Evolutionary conservation across 805 yeast species (phyloP).

Genomic region (Danielia oregonensis): DNA sequence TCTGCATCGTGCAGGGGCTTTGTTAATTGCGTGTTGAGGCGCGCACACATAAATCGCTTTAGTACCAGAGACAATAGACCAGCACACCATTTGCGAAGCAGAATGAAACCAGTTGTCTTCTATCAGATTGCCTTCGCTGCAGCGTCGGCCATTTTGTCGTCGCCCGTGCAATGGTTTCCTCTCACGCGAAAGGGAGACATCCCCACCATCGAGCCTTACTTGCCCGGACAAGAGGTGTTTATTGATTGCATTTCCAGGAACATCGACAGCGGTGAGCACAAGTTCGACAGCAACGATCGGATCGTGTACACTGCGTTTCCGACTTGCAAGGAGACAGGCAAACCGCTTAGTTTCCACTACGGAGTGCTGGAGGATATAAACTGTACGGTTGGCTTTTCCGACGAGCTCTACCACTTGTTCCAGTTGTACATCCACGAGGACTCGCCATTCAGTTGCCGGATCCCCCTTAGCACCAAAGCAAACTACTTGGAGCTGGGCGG

Average conservation of each 20-base stretch:
- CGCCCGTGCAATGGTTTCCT: constrained; percentile 26
- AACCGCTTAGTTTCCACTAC: constrained; percentile 54
- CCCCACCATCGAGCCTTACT: constrained; percentile 35
- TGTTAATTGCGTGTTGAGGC: too few species aligned
- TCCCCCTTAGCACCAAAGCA: constrained; percentile 48
- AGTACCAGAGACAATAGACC: too few species aligned
- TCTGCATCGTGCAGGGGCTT: too few species aligned
- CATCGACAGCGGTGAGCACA: constrained; percentile 74
- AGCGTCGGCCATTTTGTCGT: constrained; percentile 1
- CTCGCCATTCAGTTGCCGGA: constrained; percentile 66
- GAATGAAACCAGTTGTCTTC: too few species aligned
- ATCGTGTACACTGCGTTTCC: constrained; percentile 60
- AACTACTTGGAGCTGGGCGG: constrained; percentile 41
- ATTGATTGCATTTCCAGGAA: constrained; percentile 63
- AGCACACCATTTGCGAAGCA: too few species aligned
- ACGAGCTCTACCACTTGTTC: constrained; percentile 62
- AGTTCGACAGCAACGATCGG: constrained; percentile 57
- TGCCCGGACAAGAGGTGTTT: constrained; percentile 39
- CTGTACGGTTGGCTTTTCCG: constrained; percentile 61
- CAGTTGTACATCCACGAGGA: constrained; percentile 77
- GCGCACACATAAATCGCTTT: too few species aligned
- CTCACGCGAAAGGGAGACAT: constrained; percentile 36
- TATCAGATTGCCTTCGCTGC: constrained; percentile 3
- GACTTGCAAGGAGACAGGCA: constrained; percentile 59
- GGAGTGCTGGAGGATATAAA: constrained; percentile 48